Evolutionary conservation across 1,139 yeast genomes (phyloP).

Genomic region (Nadsonia commutata): DNA sequence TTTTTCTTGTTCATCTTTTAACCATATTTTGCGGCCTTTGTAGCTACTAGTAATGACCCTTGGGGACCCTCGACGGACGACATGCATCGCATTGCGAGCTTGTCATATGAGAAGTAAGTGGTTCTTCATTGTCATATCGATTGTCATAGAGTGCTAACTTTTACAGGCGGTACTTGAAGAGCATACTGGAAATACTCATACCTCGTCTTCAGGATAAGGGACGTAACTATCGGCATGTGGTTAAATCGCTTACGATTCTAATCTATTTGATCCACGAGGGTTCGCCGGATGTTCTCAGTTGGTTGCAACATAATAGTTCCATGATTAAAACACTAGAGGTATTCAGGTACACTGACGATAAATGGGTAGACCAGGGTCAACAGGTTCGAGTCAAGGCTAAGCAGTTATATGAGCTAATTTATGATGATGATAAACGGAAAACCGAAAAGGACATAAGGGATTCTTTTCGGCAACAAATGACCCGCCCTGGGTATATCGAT

Average conservation of each 20-base stretch:
- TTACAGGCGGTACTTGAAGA: not conserved
- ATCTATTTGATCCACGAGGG: constrained; percentile 82
- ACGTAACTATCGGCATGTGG: constrained; percentile 94
- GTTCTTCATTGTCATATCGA: too few relatives aligned
- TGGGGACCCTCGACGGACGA: constrained; percentile 70
- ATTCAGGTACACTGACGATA: constrained; percentile 70
- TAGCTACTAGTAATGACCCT: constrained; percentile 72
- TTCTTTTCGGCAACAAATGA: not conserved
- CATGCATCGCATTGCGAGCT: constrained; percentile 70
- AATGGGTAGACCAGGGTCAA: constrained; percentile 77
- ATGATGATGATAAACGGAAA: constrained; percentile 70
- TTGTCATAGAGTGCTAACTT: too few relatives aligned
- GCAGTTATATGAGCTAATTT: constrained; percentile 63
- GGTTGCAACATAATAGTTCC: constrained; percentile 87
- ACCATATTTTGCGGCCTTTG: not conserved
- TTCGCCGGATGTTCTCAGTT: constrained; percentile 76
- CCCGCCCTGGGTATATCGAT: not conserved
- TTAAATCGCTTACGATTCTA: constrained; percentile 65
- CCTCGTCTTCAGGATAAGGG: constrained; percentile 91
- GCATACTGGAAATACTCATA: constrained; percentile 82
- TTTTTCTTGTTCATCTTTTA: not conserved
- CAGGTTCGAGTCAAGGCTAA: constrained; percentile 80
- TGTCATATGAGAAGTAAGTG: constrained; percentile 44
- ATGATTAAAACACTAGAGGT: constrained; percentile 84
- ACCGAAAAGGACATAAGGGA: constrained; percentile 37